A percentile compares a stretch with the other conserved stretches of the same genome.
These are phyloP conservation scores for Paramecium sexaurelia DNA, from an alignment of 73 alveolate species.

Conservation along the genomic window DNA sequence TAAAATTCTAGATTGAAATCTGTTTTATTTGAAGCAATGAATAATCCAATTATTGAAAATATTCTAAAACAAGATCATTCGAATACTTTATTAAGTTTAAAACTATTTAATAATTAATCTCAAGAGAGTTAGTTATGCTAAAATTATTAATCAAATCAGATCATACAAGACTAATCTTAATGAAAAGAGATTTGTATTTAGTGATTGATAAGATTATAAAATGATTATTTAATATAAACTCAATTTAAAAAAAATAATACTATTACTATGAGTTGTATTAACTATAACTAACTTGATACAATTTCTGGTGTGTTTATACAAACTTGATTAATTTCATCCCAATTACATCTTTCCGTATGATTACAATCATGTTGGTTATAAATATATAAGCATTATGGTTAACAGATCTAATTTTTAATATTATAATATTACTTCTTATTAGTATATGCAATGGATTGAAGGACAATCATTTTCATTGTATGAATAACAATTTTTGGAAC, in stretches of 20 bases:
- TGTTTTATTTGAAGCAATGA: neutral
- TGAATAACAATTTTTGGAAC: neutral
- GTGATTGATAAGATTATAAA: neutral
- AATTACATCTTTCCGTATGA: no score
- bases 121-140: neutral
- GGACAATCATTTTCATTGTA: neutral
- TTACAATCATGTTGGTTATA: neutral
- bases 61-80: neutral
- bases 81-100: neutral
- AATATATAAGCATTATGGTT: neutral
- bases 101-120: neutral
- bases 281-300: no score
- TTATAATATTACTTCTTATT: neutral
- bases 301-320: neutral
- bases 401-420: neutral
- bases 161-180: neutral
- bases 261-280: neutral
- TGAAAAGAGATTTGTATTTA: neutral
- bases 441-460: neutral
- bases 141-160: neutral
- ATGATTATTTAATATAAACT: neutral
- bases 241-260: neutral
- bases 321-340: neutral
- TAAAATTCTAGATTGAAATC: neutral
- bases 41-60: neutral